Base-by-base conservation (phyloP, 1,284 basidiomycete genomes). In the Xerocomus nothofagi region DNA sequence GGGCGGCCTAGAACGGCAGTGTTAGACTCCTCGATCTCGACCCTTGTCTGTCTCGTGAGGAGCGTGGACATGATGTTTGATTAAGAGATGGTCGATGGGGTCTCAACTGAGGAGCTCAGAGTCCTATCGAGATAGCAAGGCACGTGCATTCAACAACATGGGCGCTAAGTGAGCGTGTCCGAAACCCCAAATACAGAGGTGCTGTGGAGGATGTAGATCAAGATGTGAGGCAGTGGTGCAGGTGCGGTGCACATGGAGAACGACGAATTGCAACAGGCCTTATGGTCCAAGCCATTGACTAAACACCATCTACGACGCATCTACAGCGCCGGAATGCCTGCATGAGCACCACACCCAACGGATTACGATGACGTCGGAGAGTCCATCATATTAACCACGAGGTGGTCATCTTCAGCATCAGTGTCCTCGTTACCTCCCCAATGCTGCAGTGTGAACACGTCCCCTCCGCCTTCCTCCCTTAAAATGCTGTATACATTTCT, bases 21-120 rank as follows among this genome's bases (percentile, higher is more conserved):
- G 58, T 84, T 84, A 2, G 78, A 78, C 55, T 82, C 80, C 56
- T 80, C 72, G 55, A 85, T 82, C 58, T 80, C 70, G 59, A 81
- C 37, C 66, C 64, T n/a, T 71, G 71, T 14, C 71, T 46, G 70
- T 62, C 75, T 74, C 2, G 73, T 76, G 21, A 78, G 29, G 40
- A 54, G 24, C 4, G 33, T 33, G 6, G 49, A 55, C 41, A 47
- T 39, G 34, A 15, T 33, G 34, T 39, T 17, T 17, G 44, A 18
- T 37, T n/a, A n/a, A n/a, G 36, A 38, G 26, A 31, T 36, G 24
- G 40, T 26, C 14, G 23, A 43, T 14, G 21, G 12, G 11, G 26
- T 21, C 27, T 17, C 30, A 39, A 38, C 36, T 27, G 29, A 41
- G 31, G 7, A n/a, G n/a, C n/a, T n/a, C n/a, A n/a, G 33, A 17